A percentile compares a stretch with the other conserved stretches of the same genome.
These are phyloP conservation scores for Diplotaxis tenuifolia DNA, from an alignment of 345 rosid species.

Conservation along the genomic window DNA sequence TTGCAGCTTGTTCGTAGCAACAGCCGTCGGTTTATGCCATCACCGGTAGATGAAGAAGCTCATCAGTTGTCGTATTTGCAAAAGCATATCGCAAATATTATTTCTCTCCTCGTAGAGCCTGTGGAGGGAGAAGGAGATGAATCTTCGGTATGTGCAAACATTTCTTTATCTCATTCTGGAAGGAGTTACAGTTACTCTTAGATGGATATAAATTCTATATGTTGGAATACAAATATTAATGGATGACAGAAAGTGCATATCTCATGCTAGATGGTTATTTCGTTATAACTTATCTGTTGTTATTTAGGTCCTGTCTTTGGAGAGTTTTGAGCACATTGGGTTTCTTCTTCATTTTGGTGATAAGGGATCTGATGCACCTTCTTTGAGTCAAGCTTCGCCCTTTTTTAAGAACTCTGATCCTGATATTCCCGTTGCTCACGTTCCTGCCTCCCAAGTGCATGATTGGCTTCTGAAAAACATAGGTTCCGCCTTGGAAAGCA, in stretches of 20 bases:
- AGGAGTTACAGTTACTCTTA: neutral
- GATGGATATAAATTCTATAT: neutral
- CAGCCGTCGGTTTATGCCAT: conserved; percentile 91
- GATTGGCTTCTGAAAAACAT: conserved; percentile 85
- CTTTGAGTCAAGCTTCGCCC: conserved; percentile 78
- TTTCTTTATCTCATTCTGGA: conserved; percentile 16
- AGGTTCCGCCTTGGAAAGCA: conserved; percentile 64
- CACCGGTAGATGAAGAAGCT: conserved; percentile 93
- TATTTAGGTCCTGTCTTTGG: conserved; percentile 79
- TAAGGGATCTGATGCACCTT: conserved; percentile 64
- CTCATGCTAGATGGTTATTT: conserved; percentile 15
- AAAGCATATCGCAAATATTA: conserved; percentile 81
- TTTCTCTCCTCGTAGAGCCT: conserved; percentile 82
- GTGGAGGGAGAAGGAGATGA: conserved; percentile 82
- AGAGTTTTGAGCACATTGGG: conserved; percentile 95
- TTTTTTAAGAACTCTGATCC: conserved; percentile 96
- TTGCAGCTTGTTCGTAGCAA: conserved; percentile 94
- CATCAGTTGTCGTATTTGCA: conserved; percentile 93
- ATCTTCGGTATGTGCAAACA: conserved; percentile 60
- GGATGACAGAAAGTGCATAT: neutral
- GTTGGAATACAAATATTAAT: neutral
- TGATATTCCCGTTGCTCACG: conserved; percentile 86
- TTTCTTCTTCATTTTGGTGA: conserved; percentile 87
- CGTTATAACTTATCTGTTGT: neutral
- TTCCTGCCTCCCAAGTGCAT: conserved; percentile 74